These are phyloP conservation scores for Rhizomucor miehei DNA, from an alignment of 371 early-diverging fungal genomes.

Conservation along the genomic window DNA sequence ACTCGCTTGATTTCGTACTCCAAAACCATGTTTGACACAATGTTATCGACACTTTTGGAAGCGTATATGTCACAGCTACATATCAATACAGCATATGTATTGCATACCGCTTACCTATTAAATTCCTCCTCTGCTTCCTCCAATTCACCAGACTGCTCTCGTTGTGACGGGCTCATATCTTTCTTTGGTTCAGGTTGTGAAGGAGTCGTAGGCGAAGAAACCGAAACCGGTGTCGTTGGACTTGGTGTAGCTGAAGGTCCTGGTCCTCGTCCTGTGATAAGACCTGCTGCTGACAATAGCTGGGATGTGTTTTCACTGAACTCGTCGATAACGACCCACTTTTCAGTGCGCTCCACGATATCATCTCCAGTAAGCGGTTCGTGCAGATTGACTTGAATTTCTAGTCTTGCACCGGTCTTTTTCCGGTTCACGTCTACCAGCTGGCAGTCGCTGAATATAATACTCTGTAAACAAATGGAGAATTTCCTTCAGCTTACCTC, in stretches of 20 bases:
- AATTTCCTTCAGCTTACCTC: slow-evolving; percentile 50
- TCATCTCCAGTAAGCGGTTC: slow-evolving; percentile 66
- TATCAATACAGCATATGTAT: neutral
- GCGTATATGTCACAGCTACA: neutral
- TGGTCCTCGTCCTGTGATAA: slow-evolving; percentile 16
- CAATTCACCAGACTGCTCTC: slow-evolving; percentile 17
- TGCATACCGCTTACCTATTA: slow-evolving; percentile 25
- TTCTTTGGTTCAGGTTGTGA: neutral
- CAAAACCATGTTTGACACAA: slow-evolving; percentile 77
- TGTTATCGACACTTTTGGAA: slow-evolving; percentile 58
- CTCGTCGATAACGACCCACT: slow-evolving; percentile 70
- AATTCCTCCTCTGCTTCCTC: slow-evolving; percentile 53
- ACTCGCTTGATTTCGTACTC: slow-evolving; percentile 66
- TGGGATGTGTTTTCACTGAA: slow-evolving; percentile 33
- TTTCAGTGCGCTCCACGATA: slow-evolving; percentile 56
- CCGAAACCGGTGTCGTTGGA: neutral
- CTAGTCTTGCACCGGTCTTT: slow-evolving; percentile 68
- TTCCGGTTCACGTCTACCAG: slow-evolving; percentile 64
- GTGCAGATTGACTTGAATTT: slow-evolving; percentile 63
- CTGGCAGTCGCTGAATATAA: slow-evolving; percentile 23
- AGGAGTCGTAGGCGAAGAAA: neutral
- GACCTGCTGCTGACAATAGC: slow-evolving; percentile 21
- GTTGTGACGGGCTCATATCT: neutral
- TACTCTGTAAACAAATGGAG: too few species aligned
- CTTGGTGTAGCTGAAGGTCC: slow-evolving; percentile 1